Evolutionary conservation across 768 basidiomycete species (phyloP).

Genomic region (Tylopilus sp.): DNA sequence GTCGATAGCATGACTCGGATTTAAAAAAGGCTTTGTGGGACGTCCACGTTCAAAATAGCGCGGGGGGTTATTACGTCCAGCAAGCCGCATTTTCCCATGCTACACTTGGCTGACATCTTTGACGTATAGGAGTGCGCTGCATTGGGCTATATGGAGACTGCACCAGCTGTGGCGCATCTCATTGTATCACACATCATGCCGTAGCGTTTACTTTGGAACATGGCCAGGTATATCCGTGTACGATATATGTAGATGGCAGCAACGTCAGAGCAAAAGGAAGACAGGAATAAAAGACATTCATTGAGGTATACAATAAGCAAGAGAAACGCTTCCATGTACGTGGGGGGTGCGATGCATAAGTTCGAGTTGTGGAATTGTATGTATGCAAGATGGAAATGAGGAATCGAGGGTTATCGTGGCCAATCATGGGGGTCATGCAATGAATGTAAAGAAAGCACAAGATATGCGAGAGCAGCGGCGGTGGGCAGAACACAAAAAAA

Average conservation of each 20-base stretch:
- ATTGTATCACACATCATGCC: background rate
- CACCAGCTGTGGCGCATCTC: too few species aligned
- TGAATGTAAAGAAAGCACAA: background rate
- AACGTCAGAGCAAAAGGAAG: background rate
- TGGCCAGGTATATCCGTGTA: background rate
- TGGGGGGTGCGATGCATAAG: background rate
- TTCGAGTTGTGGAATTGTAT: background rate
- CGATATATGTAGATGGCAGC: background rate
- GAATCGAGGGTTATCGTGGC: background rate
- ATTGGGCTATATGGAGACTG: too few species aligned
- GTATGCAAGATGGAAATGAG: background rate
- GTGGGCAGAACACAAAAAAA: background rate
- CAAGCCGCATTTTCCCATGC: too few species aligned
- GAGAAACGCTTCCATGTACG: background rate
- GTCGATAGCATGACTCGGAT: too few species aligned
- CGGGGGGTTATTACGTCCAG: too few species aligned
- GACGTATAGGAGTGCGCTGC: too few species aligned
- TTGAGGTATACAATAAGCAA: background rate
- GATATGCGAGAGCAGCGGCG: background rate
- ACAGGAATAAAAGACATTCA: too few species aligned
- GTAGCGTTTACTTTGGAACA: background rate
- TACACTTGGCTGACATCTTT: too few species aligned
- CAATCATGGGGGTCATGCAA: constrained; percentile 2
- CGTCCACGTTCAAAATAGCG: too few species aligned
- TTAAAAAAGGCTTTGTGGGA: too few species aligned